A percentile compares a stretch with the other conserved stretches of the same genome.
Evolutionary conservation across 2,329 filamentous ascomycete species (phyloP).

Genomic region (Penicillium concentricum): DNA sequence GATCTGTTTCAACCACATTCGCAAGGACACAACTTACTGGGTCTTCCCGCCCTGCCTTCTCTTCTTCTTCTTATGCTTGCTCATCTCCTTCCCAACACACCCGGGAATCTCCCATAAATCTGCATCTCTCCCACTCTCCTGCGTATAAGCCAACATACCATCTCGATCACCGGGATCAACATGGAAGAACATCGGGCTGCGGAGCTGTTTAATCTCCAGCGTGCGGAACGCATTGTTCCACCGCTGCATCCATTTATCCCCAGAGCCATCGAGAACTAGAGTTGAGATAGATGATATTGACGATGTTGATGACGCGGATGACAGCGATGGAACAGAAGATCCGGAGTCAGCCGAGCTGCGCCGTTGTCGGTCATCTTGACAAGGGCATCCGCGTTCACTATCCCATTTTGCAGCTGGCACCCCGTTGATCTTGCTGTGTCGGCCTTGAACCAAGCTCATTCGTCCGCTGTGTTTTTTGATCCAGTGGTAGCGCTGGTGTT

Average conservation of each 20-base stretch:
- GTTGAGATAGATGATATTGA: constrained; percentile 41
- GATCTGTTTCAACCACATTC: not conserved
- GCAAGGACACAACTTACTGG: constrained; percentile 33
- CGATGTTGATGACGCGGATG: constrained; percentile 10
- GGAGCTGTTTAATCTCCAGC: constrained; percentile 68
- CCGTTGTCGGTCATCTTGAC: constrained; percentile 6
- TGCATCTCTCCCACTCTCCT: constrained; percentile 57
- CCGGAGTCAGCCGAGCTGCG: constrained; percentile 18
- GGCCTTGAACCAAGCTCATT: constrained; percentile 48
- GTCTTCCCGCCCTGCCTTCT: constrained; percentile 60
- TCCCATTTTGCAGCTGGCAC: constrained; percentile 32
- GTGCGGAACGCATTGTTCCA: constrained; percentile 70
- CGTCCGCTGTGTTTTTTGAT: constrained; percentile 64
- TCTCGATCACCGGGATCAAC: constrained; percentile 74
- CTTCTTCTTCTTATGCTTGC: constrained; percentile 74
- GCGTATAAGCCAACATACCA: constrained; percentile 67
- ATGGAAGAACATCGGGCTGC: constrained; percentile 82
- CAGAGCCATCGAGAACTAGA: constrained; percentile 66
- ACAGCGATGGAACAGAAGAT: constrained; percentile 24
- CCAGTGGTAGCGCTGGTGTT: constrained; percentile 79
- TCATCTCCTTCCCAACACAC: constrained; percentile 76
- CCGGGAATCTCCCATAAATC: constrained; percentile 70
- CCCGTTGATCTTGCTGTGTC: constrained; percentile 27
- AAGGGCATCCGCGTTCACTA: constrained; percentile 10
- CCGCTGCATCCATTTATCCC: constrained; percentile 64